Evolutionary conservation across 2,329 filamentous ascomycete genomes (phyloP).

Genomic region (Fusarium sp.): DNA sequence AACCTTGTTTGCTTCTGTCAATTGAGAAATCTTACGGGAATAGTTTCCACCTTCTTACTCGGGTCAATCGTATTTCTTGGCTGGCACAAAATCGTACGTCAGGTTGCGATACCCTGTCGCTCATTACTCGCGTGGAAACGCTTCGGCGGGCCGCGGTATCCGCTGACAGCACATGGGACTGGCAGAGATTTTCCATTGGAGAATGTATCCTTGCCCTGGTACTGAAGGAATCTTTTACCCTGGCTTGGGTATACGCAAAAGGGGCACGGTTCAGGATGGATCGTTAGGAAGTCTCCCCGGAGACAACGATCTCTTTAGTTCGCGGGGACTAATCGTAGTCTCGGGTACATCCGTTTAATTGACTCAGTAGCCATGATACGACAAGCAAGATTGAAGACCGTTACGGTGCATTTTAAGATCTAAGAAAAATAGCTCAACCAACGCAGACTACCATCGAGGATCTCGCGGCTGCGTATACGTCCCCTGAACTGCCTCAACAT

Average conservation of each 20-base stretch:
- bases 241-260: neutral
- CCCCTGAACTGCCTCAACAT: constrained; percentile 5
- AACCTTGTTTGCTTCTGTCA: neutral
- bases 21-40: neutral
- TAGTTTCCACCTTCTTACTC: neutral
- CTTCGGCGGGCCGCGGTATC: neutral
- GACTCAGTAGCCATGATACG: neutral
- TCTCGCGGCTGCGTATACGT: neutral
- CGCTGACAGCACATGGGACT: neutral
- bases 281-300: neutral
- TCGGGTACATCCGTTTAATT: neutral
- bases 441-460: neutral
- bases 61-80: neutral
- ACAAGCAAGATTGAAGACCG: neutral
- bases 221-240: neutral
- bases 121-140: neutral
- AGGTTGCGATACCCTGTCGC: neutral
- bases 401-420: neutral
- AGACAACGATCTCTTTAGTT: neutral
- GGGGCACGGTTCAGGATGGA: neutral
- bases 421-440: neutral
- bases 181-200: neutral
- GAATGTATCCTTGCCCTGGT: neutral
- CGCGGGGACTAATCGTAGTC: neutral
- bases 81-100: neutral